Conservation (phyloP, 2,329 filamentous ascomycete genomes). For the Coleophoma crateriformis region DNA sequence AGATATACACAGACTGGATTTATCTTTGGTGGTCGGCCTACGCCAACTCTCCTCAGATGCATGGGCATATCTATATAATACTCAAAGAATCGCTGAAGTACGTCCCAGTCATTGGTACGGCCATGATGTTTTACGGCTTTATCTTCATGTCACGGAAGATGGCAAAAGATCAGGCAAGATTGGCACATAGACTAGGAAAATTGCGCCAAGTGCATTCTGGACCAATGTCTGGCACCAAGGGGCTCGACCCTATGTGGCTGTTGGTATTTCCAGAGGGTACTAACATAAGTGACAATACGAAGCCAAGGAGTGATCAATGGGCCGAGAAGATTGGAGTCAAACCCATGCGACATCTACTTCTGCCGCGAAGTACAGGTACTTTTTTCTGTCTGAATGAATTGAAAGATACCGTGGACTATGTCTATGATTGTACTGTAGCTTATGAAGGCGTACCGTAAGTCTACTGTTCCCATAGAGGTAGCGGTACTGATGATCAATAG, state of each 20-base stretch:
- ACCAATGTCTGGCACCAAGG: slow-evolving; percentile 45
- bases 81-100: slow-evolving; percentile 81
- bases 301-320: slow-evolving; percentile 67
- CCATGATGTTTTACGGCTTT: slow-evolving; percentile 83
- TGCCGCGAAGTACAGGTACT: slow-evolving; percentile 76
- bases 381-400: slow-evolving; percentile 76
- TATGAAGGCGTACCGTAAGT: slow-evolving; percentile 92
- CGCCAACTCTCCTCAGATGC: slow-evolving; percentile 66
- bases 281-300: slow-evolving; percentile 67
- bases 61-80: slow-evolving; percentile 86
- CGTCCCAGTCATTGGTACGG: slow-evolving; percentile 73
- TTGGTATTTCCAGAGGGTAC: slow-evolving; percentile 85
- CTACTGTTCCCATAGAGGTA: slow-evolving; percentile 1
- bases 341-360: slow-evolving; percentile 67
- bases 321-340: slow-evolving; percentile 68
- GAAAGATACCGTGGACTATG: slow-evolving; percentile 67
- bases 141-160: slow-evolving; percentile 91
- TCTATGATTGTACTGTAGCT: slow-evolving; percentile 91
- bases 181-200: slow-evolving; percentile 68
- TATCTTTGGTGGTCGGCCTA: slow-evolving; percentile 96
- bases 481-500: slow-evolving; percentile 9
- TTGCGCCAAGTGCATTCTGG: slow-evolving; percentile 53
- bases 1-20: slow-evolving; percentile 86
- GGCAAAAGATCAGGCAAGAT: slow-evolving; percentile 70
- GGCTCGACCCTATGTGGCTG: slow-evolving; percentile 81